Evolutionary conservation across 306 rosid species (phyloP), one percentile per base, ranked within the genome.

Genomic region (Carpinus viminea): DNA sequence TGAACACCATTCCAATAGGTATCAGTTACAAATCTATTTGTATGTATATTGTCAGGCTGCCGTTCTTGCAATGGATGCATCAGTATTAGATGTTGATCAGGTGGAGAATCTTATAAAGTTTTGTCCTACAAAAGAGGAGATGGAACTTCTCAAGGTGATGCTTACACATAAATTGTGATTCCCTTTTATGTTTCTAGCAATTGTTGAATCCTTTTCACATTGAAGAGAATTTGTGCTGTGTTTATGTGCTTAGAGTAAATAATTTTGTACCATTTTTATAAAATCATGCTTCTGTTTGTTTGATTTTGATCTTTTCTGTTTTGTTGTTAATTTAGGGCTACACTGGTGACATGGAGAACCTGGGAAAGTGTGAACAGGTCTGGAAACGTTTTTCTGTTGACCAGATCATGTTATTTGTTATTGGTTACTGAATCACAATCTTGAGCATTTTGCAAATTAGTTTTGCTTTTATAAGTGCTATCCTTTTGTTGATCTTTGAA

Each of bases 301-400:
- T 46, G 68, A 82, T 81, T 65, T 81, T 82, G 78, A 78, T 86
- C 76, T 56, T 73, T 79, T 59, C 26, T 72, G 57, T 77, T 73
- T 79, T 84, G 66, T 41, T 80, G 24, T 74, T 77, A 83, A 43
- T 83, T 81, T 76, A 96, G 99, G 92, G 83, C 51, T 93, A 96
- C 85, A 82, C 91, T 2, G 99, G 99, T 2, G 97, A 96, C 87
- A 90, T 77, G 87, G 98, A 91, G 59, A 83, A 36, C 73, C 82
- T 96, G 72, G 99, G 99, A 46, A 93, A 89, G 89, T 96, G 99
- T 72, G 99, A 96, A 89, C 96, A 91, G 99, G 99, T 96, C 81
- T 80, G 86, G 71, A 52, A 71, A 79, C 84, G 21, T 10, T 76
- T 82, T 24, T 72, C 62, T 79, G 60, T 80, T 76, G 62, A 76